phyloP scores from a whole-genome alignment of 192 early-diverging fungal species.

The Cetraspora pellucida region DNA sequence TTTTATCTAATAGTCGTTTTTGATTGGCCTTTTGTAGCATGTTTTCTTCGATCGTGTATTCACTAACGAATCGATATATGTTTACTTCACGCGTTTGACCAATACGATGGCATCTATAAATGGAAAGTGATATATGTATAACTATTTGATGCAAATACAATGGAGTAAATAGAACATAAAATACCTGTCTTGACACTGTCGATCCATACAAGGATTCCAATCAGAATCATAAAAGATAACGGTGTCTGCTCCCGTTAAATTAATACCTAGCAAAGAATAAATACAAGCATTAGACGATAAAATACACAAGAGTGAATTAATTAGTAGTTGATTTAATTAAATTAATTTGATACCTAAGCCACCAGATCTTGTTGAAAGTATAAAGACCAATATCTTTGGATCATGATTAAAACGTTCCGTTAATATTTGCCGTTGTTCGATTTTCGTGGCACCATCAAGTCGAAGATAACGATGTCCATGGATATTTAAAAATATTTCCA shows the following conservation, averaged over 20 bases:
- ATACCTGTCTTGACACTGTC: constrained; percentile 67
- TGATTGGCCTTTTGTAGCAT: constrained; percentile 79
- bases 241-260: constrained; percentile 76
- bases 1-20: constrained; percentile 75
- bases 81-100: constrained; percentile 74
- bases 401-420: constrained; percentile 66
- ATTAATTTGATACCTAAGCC: constrained; percentile 51
- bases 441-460: constrained; percentile 63
- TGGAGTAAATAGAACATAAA: too few relatives aligned
- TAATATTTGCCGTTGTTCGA: constrained; percentile 59
- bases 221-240: constrained; percentile 81
- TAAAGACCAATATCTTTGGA: constrained; percentile 58
- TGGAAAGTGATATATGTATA: too few relatives aligned
- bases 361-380: constrained; percentile 68
- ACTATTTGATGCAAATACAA: too few relatives aligned
- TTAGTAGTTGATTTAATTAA: too few relatives aligned
- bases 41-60: constrained; percentile 75
- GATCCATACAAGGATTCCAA: constrained; percentile 79
- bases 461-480: constrained; percentile 65
- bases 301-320: too few relatives aligned
- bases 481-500: constrained; percentile 70
- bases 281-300: too few relatives aligned
- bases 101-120: constrained; percentile 62
- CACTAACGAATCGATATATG: constrained; percentile 75
- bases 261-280: constrained; percentile 49